These are phyloP conservation scores for Trichothecium sympodiale DNA, from an alignment of 2,329 filamentous ascomycete species.

Conservation along the genomic window DNA sequence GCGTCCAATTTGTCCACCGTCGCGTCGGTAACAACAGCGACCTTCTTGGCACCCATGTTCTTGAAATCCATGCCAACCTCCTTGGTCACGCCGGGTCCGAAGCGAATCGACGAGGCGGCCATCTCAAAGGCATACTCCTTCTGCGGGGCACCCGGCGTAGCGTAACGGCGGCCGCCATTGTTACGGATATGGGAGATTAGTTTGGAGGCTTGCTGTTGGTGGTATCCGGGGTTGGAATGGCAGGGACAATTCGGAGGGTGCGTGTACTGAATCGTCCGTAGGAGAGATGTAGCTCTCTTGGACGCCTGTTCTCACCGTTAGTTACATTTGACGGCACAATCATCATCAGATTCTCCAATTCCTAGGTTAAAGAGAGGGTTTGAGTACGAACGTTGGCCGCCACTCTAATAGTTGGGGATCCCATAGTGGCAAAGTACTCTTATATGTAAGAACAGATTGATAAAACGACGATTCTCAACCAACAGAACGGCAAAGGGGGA, in stretches of 20 bases:
- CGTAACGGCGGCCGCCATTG: conserved; percentile 39
- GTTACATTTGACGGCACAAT: no score
- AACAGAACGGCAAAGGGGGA: no score
- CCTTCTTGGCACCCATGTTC: conserved; percentile 78
- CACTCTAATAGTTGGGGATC: no score
- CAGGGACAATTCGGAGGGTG: conserved; percentile 86
- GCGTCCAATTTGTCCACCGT: conserved; percentile 75
- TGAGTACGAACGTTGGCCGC: no score
- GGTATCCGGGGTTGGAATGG: conserved; percentile 77
- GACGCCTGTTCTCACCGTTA: conserved; percentile 32
- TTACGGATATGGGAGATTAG: conserved; percentile 36
- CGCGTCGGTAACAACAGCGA: conserved; percentile 83
- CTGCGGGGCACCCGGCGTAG: conserved; percentile 62
- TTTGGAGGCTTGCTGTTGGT: conserved; percentile 56
- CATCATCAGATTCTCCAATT: background rate
- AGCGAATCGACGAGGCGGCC: conserved; percentile 90
- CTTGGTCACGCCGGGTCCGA: conserved; percentile 84
- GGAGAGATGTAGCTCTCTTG: conserved; percentile 56
- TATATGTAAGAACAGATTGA: no score
- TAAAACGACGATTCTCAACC: no score
- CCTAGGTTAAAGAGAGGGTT: no score
- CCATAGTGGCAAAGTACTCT: no score
- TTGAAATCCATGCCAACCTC: conserved; percentile 97
- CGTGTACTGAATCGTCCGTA: conserved; percentile 83
- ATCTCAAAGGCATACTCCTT: conserved; percentile 99